Conservation (phyloP, 306 rosid genomes). For the Quercus robur region DNA sequence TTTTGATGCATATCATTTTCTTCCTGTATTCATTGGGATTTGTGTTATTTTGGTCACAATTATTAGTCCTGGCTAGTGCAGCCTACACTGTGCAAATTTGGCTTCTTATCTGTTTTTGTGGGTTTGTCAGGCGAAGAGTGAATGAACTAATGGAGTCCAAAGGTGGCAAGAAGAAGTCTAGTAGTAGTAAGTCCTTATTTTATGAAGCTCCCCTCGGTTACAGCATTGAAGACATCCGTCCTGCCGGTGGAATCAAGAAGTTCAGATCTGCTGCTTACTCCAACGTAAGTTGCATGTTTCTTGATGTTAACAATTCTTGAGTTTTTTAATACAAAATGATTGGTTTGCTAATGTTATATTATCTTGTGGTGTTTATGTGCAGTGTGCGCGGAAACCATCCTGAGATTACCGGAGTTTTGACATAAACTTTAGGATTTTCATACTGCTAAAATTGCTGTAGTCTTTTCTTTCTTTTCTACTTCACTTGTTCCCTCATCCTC, state of each 20-base stretch:
- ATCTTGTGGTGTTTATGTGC: constrained; percentile 24
- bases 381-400: constrained; percentile 94
- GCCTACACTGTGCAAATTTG: neutral
- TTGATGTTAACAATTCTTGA: neutral
- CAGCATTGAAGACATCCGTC: constrained; percentile 95
- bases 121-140: constrained; percentile 39
- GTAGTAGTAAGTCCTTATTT: constrained; percentile 66
- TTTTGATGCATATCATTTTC: neutral
- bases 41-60: neutral
- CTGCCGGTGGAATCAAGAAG: constrained; percentile 96
- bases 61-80: neutral
- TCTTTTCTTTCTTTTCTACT: constrained; percentile 3
- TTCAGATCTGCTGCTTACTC: constrained; percentile 99
- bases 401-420: constrained; percentile 33
- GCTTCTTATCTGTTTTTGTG: neutral
- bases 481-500: constrained; percentile 19
- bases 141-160: constrained; percentile 94
- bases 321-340: neutral
- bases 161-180: constrained; percentile 87
- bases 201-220: constrained; percentile 98
- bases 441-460: constrained; percentile 15
- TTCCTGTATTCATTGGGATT: constrained; percentile 21
- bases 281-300: constrained; percentile 51
- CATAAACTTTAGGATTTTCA: constrained; percentile 34
- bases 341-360: neutral